Base-by-base conservation (phyloP, 2,329 filamentous ascomycete species). In the Sarocladium oryzae region DNA sequence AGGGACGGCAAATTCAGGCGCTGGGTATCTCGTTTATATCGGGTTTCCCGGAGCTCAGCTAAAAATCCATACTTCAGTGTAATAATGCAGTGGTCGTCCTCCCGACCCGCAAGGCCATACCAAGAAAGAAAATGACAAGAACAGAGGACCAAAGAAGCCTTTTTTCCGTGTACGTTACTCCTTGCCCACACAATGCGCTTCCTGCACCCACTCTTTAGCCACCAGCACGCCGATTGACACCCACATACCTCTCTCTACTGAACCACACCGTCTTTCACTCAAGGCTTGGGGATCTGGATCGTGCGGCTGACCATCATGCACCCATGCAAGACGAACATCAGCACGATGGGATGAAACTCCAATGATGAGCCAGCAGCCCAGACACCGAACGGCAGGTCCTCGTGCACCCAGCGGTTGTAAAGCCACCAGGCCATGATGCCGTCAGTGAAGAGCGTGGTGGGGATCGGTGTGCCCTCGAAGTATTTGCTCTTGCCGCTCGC, bases 381-480 rank as follows among this genome's bases (percentile, higher is more conserved):
- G 20, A 85, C 70, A 36, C 93, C 92, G 28, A 87, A 68, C 8
- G 93, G 93, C n/a, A 99, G 69, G 53, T 84, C 74, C 21, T 88
- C 84, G 54, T 89, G 76, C 41, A 92, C 78, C 88, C 88, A 92
- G 56, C 86, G 86, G 58, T 89, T 77, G 52, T 78, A 83, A 26
- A 95, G 81, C 86, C 90, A 97, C 71, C 86, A 96, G 26, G 86
- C 88, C 88, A 97, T 96, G 53, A 95, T 61, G 13, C 77, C 82
- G 55, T 89, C 89, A 58, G 95, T 83, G 2, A 78, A 84, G 21
- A 97, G 75, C 21, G 88, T 91, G 2, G 90, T 97, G 1, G 93
- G 93, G 61, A 97, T 96, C 1, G 93, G 93, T 0, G 92, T 95
- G 60, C 93, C 93, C 72, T 99, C 93, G 60, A 99, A 99, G 72